Evolutionary conservation across 139 green algal species (phyloP).

Genomic region (Coelastrella sp.): DNA sequence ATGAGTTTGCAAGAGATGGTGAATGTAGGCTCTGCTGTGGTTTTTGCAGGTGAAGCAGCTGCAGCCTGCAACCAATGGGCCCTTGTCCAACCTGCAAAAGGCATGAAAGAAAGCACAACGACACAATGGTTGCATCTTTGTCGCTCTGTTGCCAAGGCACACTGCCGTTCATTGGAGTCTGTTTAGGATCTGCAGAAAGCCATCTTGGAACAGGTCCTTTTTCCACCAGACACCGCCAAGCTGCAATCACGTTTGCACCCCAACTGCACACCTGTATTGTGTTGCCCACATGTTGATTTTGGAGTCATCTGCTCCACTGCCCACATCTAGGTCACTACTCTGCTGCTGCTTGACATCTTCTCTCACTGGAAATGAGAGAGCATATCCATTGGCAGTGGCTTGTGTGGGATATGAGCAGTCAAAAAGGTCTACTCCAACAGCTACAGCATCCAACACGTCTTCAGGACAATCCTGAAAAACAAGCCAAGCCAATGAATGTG

Average conservation of each 20-base stretch:
- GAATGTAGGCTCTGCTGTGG: constrained; percentile 80
- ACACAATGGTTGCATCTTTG: too few species aligned
- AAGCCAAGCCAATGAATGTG: too few species aligned
- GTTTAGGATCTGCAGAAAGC: too few species aligned
- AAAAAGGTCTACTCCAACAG: constrained; percentile 69
- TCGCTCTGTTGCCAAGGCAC: too few species aligned
- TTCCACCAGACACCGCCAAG: too few species aligned
- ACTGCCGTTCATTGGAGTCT: too few species aligned
- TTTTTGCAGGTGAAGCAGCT: constrained; percentile 73
- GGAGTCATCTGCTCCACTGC: constrained; percentile 56
- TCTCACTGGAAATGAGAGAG: constrained; percentile 69
- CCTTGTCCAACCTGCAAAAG: constrained; percentile 66
- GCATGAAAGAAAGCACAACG: too few species aligned
- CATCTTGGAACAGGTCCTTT: too few species aligned
- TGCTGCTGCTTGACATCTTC: constrained; percentile 6
- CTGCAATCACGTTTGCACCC: too few species aligned
- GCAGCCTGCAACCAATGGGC: constrained; percentile 72
- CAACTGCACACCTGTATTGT: constrained; percentile 57
- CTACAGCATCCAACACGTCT: constrained; percentile 74
- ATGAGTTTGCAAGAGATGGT: constrained; percentile 82
- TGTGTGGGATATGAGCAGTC: constrained; percentile 64
- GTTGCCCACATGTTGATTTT: constrained; percentile 81
- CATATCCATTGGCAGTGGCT: constrained; percentile 65
- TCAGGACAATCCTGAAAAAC: constrained; percentile 47
- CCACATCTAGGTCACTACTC: neutral